Base-by-base conservation (phyloP, 1,284 basidiomycete genomes). In the Cryptococcus deneoformans region DNA sequence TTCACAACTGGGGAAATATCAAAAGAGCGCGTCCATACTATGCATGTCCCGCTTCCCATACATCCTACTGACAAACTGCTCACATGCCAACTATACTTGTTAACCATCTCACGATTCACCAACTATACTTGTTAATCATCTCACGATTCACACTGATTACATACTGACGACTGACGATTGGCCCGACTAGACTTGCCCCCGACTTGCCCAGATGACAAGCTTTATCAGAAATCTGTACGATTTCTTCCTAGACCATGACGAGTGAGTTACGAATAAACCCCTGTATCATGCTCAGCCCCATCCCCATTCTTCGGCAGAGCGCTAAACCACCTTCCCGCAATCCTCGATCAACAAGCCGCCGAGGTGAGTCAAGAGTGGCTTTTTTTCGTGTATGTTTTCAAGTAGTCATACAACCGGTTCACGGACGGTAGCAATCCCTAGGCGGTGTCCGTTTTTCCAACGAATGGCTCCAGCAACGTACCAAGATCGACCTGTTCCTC, bases 301-400 rank as follows among this genome's bases (percentile, higher is more conserved):
- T 29, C 29, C 29, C 1, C 43, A n/a, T 36, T 39, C 39, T 14
- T 16, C 45, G 20, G 11, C 45, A 63, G 62, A 8, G 43, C 62
- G 35, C 20, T 59, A 24, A 46, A 57, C 14, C 40, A 62, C 14
- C 46, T 69, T 3, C 56, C 67, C 10, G 53, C 56, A 16, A 61
- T 67, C n/a, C 46, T 69, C 12, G 62, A 69, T 52, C 59, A 64
- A 43, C 67, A 67, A 57, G 67, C 66, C 7, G 54, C 60, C 39
- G 64, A 62, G 51, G 65, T 63, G 42, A 52, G 61, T 54, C 6
- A 14, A 7, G 34, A 12, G 46, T 35, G 16, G 34, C 14, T 16
- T 6, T 12, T 10, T 39, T 43, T n/a, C n/a, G n/a, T n/a, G n/a
- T n/a, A n/a, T n/a, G n/a, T n/a, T n/a, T n/a, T n/a, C n/a, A n/a